Evolutionary conservation across 768 basidiomycete species (phyloP), one percentile per base, ranked within the genome.

Genomic region (Pisolithus sp.): DNA sequence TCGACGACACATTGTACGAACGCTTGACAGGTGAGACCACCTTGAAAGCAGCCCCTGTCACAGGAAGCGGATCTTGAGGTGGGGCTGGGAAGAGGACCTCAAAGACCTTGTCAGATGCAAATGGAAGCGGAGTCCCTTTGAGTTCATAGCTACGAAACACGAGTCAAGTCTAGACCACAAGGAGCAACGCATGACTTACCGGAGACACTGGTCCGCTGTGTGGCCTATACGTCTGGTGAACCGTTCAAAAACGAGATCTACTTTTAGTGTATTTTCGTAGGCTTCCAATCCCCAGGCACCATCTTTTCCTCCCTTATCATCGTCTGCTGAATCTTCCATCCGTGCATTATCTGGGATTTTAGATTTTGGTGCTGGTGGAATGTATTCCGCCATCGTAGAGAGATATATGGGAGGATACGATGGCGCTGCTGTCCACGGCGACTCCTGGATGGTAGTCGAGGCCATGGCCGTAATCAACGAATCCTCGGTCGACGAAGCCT

Each of bases 181-280:
- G 49, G 50, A 37, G 31, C 8, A 24, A 38, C 36, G 18, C 28
- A 30, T 37, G 46, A 58, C 65, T 31, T 52, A 93, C 92, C 95
- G 78, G 45, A 98, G 71, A 57, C 93, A 94, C 65, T 98, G 95
- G 57, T 86, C 79, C 23, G 85, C 83, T 61, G 86, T 83, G 55
- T 78, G 74, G 38, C 70, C 74, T 10, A 91, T 79, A 31, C 92
- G 76, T 60, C 81, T 81, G 48, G 80, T 81, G 62, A 96, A 98
- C 17, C 81, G 76, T 59, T 93, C 86, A 64, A 98, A 97, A 3
- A 91, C 80, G 50, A 83, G 82, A 66, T 97, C 94, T 40, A 89
- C 74, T 42, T 86, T 74, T 45, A 87, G 62, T 13, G 86, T 86
- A 61, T 87, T 84, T 68, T 93, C 93, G 63, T 90, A 95, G 18